Conservation (phyloP, 345 rosid species). For the Sapria himalayana region DNA sequence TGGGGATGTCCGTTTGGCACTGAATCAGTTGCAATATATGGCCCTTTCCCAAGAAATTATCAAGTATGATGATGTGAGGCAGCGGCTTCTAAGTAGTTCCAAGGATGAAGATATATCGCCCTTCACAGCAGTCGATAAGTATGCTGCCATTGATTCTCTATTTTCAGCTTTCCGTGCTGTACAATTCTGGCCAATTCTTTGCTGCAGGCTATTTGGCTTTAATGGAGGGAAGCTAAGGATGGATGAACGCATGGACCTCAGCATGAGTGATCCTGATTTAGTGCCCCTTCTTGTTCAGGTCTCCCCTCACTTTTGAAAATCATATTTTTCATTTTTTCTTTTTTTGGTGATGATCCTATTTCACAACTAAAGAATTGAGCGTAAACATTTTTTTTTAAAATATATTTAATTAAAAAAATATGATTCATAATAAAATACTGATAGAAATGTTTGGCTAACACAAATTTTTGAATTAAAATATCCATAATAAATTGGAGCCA, state of each 20-base stretch:
- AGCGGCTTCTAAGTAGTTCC: conserved; percentile 61
- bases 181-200: not conserved
- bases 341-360: not conserved
- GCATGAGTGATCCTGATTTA: conserved; percentile 97
- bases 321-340: conserved; percentile 6
- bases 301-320: too few relatives aligned
- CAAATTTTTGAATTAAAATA: too few relatives aligned
- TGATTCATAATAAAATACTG: too few relatives aligned
- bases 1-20: conserved; percentile 93
- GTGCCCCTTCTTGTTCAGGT: conserved; percentile 94
- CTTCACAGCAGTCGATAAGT: conserved; percentile 94
- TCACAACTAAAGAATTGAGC: too few relatives aligned
- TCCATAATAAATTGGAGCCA: too few relatives aligned
- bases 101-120: conserved; percentile 99
- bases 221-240: conserved; percentile 77
- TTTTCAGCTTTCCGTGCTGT: not conserved
- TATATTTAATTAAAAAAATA: too few relatives aligned
- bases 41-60: conserved; percentile 71
- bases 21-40: conserved; percentile 89
- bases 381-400: too few relatives aligned
- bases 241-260: conserved; percentile 84
- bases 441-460: too few relatives aligned
- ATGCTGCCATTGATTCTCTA: conserved; percentile 11
- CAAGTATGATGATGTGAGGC: conserved; percentile 74
- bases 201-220: conserved; percentile 56